Evolutionary conservation across 192 early-diverging fungal genomes (phyloP).

Genomic region (Coemansia sp.): DNA sequence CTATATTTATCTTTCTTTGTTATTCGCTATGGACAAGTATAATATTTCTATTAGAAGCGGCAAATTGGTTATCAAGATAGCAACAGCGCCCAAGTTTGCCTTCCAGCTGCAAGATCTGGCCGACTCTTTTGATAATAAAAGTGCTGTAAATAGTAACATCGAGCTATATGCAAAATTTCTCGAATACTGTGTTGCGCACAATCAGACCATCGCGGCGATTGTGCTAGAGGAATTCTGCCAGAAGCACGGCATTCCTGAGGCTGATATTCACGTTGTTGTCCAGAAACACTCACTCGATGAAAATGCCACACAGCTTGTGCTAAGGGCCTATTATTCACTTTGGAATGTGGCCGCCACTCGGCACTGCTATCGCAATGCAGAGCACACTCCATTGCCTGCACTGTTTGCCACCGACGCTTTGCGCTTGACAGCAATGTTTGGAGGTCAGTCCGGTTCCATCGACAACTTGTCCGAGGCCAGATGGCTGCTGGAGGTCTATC

Average conservation of each 20-base stretch:
- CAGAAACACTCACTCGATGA: conserved; percentile 13
- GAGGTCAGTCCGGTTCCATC: conserved; percentile 82
- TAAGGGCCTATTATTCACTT: conserved; percentile 20
- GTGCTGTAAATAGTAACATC: not conserved
- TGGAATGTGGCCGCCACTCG: conserved; percentile 35
- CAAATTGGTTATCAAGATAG: too few relatives aligned
- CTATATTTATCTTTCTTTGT: too few relatives aligned
- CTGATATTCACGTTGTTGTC: conserved; percentile 14
- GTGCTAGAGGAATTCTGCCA: conserved; percentile 1
- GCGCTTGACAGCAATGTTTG: conserved; percentile 79
- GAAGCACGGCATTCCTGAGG: not conserved
- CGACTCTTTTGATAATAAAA: too few relatives aligned
- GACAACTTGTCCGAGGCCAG: conserved; percentile 84
- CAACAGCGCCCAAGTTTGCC: too few relatives aligned
- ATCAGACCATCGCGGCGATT: not conserved
- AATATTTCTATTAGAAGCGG: too few relatives aligned
- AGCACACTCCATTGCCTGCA: not conserved
- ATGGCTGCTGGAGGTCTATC: too few relatives aligned
- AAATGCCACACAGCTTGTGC: conserved; percentile 8
- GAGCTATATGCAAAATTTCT: conserved; percentile 21
- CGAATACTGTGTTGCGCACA: not conserved
- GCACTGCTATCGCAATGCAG: conserved; percentile 58
- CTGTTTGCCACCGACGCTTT: conserved; percentile 53
- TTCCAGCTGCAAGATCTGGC: too few relatives aligned
- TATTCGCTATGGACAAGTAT: too few relatives aligned